These are phyloP conservation scores for Zygnema cylindricum DNA, from an alignment of 139 green algal species.

Conservation along the genomic window DNA sequence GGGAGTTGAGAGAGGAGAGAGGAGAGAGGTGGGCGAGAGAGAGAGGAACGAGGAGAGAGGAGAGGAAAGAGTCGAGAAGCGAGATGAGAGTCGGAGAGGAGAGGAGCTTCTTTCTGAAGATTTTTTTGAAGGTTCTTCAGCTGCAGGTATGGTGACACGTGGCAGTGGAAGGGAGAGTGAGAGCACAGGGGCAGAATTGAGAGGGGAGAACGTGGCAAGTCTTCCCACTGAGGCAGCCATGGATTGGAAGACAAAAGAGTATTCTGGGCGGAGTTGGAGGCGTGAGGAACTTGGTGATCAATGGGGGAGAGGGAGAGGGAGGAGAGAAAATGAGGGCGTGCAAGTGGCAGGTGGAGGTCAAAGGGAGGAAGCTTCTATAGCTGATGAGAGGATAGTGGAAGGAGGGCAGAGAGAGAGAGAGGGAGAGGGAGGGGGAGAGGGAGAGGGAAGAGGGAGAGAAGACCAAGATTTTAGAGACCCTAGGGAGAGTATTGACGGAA, in stretches of 20 bases:
- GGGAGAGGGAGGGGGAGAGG: background rate
- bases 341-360: conserved; percentile 51
- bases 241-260: conserved; percentile 91
- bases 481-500: background rate
- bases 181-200: conserved; percentile 33
- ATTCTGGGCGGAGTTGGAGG: conserved; percentile 87
- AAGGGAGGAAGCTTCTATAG: background rate
- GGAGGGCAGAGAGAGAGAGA: background rate
- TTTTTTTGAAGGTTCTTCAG: background rate
- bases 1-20: background rate
- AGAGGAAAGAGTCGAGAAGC: background rate
- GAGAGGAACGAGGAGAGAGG: background rate
- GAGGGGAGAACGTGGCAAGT: too few relatives aligned
- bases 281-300: conserved; percentile 80
- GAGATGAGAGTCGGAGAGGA: background rate
- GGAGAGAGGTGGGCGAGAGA: background rate
- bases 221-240: conserved; percentile 23
- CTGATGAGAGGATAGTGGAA: background rate
- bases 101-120: background rate
- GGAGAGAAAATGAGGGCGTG: conserved; percentile 58
- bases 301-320: conserved; percentile 84
- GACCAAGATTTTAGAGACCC: background rate
- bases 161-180: background rate
- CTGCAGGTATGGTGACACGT: background rate
- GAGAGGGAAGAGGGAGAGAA: background rate